Evolutionary conservation across 805 yeast species (phyloP), one percentile per base, ranked within the genome.

Genomic region (Nakazawaea sp.): DNA sequence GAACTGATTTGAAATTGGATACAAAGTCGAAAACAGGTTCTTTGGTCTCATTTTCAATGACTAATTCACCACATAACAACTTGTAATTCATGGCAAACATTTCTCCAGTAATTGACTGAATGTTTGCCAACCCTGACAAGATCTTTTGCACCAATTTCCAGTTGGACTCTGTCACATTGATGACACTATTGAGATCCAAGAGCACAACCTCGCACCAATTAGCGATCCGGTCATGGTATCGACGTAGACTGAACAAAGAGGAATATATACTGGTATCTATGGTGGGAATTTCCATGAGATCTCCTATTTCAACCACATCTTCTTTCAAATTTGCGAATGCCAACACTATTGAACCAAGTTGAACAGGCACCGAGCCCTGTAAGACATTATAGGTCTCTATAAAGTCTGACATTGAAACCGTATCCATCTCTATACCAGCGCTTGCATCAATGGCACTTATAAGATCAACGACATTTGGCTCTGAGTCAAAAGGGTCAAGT

Each of bases 151-250:
- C n/a, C 28, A 30, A 13, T 13, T 30, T 25, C 3, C 11, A n/a
- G 30, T 38, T 38, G 5, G n/a, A 12, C 5, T 25, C 16, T 9
- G 21, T 25, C 10, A 38, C 27, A 4, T 15, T 18, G 10, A 37
- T 32, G 17, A 11, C n/a, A 18, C 34, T 27, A 9, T 26, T 18
- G 18, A 13, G 26, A 20, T 39, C 26, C 11, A 26, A 18, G 7
- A 39, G 15, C 2, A 34, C 35, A n/a, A 34, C 25, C 31, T 33
- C 38, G 30, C 42, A 39, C 42, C 42, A 39, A n/a, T 19, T 11
- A 23, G 30, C 27, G 19, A 39, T 18, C 2, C 17, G 19, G 4
- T 10, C 28, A 13, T 13, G 13, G 5, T 27, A 13, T 6, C 20
- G 15, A 7, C 11, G 4, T 13, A 30, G 16, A 6, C 11, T 4